These are phyloP conservation scores for Apiotrichum domesticum DNA, from an alignment of 1,284 basidiomycete genomes.

Conservation along the genomic window DNA sequence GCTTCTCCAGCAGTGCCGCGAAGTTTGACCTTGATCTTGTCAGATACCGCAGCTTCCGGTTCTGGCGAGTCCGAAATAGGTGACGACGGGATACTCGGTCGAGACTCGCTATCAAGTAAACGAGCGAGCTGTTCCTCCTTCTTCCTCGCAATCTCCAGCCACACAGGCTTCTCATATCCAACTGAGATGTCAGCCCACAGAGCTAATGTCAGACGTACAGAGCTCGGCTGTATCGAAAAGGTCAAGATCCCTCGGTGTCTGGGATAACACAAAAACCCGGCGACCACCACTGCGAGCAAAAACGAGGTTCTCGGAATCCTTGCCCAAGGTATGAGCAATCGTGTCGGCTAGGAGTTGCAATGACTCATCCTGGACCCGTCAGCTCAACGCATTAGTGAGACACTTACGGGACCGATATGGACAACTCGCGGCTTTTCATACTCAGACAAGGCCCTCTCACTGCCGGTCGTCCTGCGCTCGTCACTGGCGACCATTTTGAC, in stretches of 20 bases:
- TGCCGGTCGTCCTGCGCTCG: slow-evolving; percentile 10
- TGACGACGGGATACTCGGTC: background rate
- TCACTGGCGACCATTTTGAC: slow-evolving; percentile 33
- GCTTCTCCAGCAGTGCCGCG: slow-evolving; percentile 11
- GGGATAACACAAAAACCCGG: slow-evolving; percentile 14
- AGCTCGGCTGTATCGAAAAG: slow-evolving; percentile 24
- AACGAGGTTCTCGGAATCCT: slow-evolving; percentile 24
- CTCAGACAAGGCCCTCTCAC: slow-evolving; percentile 22
- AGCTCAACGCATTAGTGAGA: background rate
- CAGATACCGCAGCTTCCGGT: background rate
- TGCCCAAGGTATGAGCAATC: slow-evolving; percentile 19
- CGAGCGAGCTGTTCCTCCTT: slow-evolving; percentile 1
- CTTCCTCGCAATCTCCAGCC: slow-evolving; percentile 20
- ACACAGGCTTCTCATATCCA: slow-evolving; percentile 29
- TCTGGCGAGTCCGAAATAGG: background rate
- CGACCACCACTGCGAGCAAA: slow-evolving; percentile 24
- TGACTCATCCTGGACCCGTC: slow-evolving; percentile 17
- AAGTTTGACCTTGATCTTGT: slow-evolving; percentile 5
- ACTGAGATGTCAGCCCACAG: slow-evolving; percentile 12
- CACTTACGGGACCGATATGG: slow-evolving; percentile 20
- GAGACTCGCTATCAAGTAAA: background rate
- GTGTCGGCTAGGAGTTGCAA: slow-evolving; percentile 16
- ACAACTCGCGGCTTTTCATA: slow-evolving; percentile 26
- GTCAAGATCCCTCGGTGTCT: slow-evolving; percentile 23
- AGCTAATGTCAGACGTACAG: slow-evolving; percentile 15